Conservation (phyloP, 305 asterid genomes). For the Fraxinus platypoda region DNA sequence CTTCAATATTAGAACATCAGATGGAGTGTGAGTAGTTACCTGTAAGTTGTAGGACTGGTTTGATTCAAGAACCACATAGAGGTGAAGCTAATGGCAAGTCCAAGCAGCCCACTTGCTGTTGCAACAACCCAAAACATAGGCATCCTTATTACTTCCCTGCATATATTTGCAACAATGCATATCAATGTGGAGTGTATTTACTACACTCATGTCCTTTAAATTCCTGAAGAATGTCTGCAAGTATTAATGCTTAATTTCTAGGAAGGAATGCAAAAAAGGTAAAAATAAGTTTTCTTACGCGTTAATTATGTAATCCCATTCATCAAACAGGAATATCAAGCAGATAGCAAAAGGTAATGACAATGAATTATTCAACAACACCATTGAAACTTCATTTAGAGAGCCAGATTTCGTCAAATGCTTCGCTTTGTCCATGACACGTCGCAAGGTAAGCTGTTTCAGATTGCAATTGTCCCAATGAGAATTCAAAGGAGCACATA, state of each 20-base stretch:
- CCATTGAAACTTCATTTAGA: slow-evolving; percentile 52
- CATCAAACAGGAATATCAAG: slow-evolving; percentile 38
- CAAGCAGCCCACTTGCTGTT: slow-evolving; percentile 39
- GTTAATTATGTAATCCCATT: slow-evolving; percentile 40
- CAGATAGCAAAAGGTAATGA: slow-evolving; percentile 46
- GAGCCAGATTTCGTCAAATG: slow-evolving; percentile 45
- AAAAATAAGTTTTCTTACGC: slow-evolving; percentile 25
- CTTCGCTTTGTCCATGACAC: slow-evolving; percentile 53
- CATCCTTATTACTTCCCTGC: slow-evolving; percentile 36
- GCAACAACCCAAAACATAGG: slow-evolving; percentile 54
- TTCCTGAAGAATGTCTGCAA: neutral
- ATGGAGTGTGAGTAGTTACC: slow-evolving; percentile 21
- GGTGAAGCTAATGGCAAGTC: slow-evolving; percentile 50
- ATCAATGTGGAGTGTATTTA: neutral
- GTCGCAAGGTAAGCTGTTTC: slow-evolving; percentile 44
- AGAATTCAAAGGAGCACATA: neutral
- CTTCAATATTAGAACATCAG: neutral
- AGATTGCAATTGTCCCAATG: slow-evolving; percentile 7
- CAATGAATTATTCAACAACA: slow-evolving; percentile 42
- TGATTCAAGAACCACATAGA: slow-evolving; percentile 52
- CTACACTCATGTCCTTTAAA: neutral
- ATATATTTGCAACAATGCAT: neutral
- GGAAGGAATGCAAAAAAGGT: neutral
- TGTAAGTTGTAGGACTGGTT: slow-evolving; percentile 52
- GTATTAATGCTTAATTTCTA: neutral